phyloP scores from a whole-genome alignment of 768 basidiomycete genomes.

The Mycena venus region DNA sequence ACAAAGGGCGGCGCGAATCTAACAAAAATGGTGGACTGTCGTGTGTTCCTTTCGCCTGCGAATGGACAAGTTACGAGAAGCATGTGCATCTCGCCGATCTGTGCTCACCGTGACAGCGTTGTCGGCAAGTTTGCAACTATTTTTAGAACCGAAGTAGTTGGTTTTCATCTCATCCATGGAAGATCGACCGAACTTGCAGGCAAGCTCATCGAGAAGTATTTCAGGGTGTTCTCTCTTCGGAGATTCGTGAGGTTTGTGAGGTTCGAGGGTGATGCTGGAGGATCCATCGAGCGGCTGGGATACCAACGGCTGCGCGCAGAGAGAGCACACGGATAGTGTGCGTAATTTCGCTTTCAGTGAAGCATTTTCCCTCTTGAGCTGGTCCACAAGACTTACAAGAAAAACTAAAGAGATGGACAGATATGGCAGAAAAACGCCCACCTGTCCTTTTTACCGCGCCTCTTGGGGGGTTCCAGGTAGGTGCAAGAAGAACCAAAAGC shows the following conservation, averaged over 20 bases:
- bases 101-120: constrained; percentile 55
- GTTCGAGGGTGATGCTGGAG: not conserved
- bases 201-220: not conserved
- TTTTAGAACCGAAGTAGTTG: constrained; percentile 56
- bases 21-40: not conserved
- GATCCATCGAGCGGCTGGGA: not conserved
- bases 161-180: not conserved
- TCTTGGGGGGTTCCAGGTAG: not conserved
- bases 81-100: constrained; percentile 35
- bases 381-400: not conserved
- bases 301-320: not conserved
- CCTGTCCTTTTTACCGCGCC: not conserved
- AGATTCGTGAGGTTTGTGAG: too few relatives aligned
- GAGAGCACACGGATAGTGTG: not conserved
- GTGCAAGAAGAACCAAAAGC: not conserved
- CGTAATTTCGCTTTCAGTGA: constrained; percentile 2
- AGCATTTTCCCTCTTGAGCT: not conserved
- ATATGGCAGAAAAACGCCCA: not conserved
- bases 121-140: constrained; percentile 55
- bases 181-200: not conserved
- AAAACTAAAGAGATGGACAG: not conserved
- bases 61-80: constrained; percentile 5
- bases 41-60: constrained; percentile 14
- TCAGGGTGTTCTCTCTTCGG: not conserved
- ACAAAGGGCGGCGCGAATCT: constrained; percentile 23